These are phyloP conservation scores for Berberis thunbergii DNA, from an alignment of 164 flowering plant genomes.

Conservation along the genomic window DNA sequence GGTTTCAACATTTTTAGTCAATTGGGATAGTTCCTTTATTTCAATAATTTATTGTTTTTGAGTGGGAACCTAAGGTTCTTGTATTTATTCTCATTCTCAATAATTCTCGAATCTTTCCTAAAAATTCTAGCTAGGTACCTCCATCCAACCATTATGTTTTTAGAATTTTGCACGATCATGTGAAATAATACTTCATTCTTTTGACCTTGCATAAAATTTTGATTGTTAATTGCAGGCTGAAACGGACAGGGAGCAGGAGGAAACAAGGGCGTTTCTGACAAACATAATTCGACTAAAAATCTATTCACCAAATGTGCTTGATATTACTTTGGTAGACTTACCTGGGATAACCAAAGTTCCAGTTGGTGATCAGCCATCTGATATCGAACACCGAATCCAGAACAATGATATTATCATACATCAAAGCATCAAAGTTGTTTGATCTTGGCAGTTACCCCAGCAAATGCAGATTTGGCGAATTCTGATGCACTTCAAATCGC, in stretches of 20 bases:
- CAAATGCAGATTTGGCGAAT: slow-evolving; percentile 88
- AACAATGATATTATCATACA: slow-evolving; percentile 86
- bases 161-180: not conserved
- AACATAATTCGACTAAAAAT: slow-evolving; percentile 83
- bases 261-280: slow-evolving; percentile 84
- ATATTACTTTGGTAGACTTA: slow-evolving; percentile 88
- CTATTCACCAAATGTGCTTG: slow-evolving; percentile 88
- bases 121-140: no score
- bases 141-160: no score
- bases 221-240: slow-evolving; percentile 49
- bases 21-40: no score
- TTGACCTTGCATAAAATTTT: not conserved
- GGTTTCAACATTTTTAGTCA: no score
- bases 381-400: slow-evolving; percentile 84
- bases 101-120: no score
- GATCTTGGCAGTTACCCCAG: slow-evolving; percentile 88
- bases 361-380: slow-evolving; percentile 95
- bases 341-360: slow-evolving; percentile 98
- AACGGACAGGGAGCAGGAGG: slow-evolving; percentile 83
- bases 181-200: not conserved
- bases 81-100: no score
- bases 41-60: no score
- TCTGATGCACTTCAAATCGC: slow-evolving; percentile 99
- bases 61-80: no score
- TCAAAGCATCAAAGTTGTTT: slow-evolving; percentile 74